Evolutionary conservation across 2,329 filamentous ascomycete species (phyloP).

Genomic region (Talaromyces albobiverticillius): DNA sequence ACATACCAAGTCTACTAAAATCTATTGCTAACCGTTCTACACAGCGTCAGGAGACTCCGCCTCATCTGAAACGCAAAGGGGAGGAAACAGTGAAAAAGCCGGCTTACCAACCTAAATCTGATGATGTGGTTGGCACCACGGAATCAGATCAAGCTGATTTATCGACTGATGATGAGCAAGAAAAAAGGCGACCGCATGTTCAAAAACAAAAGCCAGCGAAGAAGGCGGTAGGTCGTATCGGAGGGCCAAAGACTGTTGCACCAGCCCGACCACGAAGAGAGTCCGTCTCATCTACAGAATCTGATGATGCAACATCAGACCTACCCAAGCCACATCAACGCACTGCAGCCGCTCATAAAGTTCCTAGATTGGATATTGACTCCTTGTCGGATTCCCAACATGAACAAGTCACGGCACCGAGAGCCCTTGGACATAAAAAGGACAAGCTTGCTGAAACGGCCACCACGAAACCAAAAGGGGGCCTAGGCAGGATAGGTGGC

Average conservation of each 20-base stretch:
- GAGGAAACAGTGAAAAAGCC: neutral
- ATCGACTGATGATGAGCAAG: constrained; percentile 1
- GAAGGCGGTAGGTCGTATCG: constrained; percentile 19
- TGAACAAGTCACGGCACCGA: neutral
- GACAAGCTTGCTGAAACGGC: neutral
- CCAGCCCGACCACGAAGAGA: neutral
- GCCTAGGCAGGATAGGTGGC: constrained; percentile 24
- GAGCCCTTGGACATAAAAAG: neutral
- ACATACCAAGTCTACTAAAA: neutral
- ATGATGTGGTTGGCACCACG: neutral
- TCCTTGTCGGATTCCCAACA: neutral
- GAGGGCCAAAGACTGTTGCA: constrained; percentile 7
- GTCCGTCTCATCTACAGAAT: constrained; percentile 14
- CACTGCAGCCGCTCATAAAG: neutral
- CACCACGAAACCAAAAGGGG: constrained; percentile 8
- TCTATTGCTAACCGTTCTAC: constrained; percentile 10
- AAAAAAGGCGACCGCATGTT: neutral
- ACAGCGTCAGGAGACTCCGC: constrained; percentile 37
- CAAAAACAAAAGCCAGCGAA: constrained; percentile 11
- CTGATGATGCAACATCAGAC: constrained; percentile 9
- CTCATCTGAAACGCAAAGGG: constrained; percentile 23
- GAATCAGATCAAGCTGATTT: constrained; percentile 6
- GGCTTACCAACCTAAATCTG: neutral
- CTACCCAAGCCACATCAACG: neutral
- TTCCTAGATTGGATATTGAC: neutral